Conservation (phyloP, 495 filamentous ascomycete genomes). For the Daldinia childiae region DNA sequence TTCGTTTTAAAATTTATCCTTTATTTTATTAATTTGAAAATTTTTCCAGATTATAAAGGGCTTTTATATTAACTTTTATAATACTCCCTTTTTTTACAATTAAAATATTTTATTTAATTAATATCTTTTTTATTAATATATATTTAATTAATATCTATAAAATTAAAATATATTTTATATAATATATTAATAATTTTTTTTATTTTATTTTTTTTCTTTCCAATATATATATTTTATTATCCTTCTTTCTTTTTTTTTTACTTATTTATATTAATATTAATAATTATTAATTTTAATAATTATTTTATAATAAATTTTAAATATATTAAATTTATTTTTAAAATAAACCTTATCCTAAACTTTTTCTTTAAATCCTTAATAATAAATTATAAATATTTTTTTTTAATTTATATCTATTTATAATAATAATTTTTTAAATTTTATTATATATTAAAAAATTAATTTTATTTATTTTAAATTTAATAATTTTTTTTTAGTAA, state of each 20-base stretch:
- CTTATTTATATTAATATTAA: not conserved
- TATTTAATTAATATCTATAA: not conserved
- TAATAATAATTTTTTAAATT: not conserved
- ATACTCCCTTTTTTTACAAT: not conserved
- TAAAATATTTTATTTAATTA: not conserved
- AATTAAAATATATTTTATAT: not conserved
- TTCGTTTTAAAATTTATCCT: not conserved
- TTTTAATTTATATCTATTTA: not conserved
- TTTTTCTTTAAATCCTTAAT: no score
- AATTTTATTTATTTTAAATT: not conserved
- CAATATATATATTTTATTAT: no score
- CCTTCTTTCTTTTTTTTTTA: no score
- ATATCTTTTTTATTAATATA: no score
- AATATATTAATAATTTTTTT: no score
- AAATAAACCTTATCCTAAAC: no score
- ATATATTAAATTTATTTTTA: no score
- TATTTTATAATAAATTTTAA: no score
- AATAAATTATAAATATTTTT: no score
- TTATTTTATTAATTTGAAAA: not conserved
- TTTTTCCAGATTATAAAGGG: not conserved
- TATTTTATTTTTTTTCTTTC: no score
- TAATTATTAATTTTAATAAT: not conserved
- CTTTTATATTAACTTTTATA: not conserved
- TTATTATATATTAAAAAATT: not conserved
- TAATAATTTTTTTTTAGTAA: not conserved